Evolutionary conservation across 1,139 yeast genomes (phyloP).

Genomic region (Debaryomycetaceae sp.): DNA sequence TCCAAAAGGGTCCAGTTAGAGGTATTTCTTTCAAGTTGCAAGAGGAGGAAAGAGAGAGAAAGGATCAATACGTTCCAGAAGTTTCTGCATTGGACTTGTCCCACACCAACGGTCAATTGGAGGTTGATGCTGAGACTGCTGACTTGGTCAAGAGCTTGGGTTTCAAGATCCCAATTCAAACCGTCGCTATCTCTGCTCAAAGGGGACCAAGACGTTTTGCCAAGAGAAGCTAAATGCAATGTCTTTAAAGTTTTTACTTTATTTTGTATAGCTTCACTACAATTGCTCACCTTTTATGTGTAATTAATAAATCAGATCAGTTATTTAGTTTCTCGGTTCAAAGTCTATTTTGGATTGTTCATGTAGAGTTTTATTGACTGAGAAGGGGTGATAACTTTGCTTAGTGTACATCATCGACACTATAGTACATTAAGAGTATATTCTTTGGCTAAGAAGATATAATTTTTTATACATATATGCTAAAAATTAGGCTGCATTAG

Average conservation of each 20-base stretch:
- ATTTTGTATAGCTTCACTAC: constrained; percentile 6
- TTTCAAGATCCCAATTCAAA: constrained; percentile 90
- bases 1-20: constrained; percentile 99
- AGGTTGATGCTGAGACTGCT: constrained; percentile 97
- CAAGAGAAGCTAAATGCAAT: constrained; percentile 71
- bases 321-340: too few relatives aligned
- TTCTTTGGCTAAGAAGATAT: too few relatives aligned
- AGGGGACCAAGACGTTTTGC: constrained; percentile 94
- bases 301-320: constrained; percentile 6
- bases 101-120: constrained; percentile 94
- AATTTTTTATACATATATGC: too few relatives aligned
- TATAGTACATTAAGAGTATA: too few relatives aligned
- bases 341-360: too few relatives aligned
- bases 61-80: constrained; percentile 99
- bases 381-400: too few relatives aligned
- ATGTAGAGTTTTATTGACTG: too few relatives aligned
- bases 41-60: constrained; percentile 99
- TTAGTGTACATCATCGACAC: too few relatives aligned
- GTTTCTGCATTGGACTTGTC: constrained; percentile 99
- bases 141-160: constrained; percentile 95
- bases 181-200: constrained; percentile 89
- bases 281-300: constrained; percentile 6
- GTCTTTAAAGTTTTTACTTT: constrained; percentile 2
- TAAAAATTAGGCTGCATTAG: too few relatives aligned
- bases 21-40: constrained; percentile 99